phyloP scores from a whole-genome alignment of 768 basidiomycete species.

The Auriscalpium microsporum region DNA sequence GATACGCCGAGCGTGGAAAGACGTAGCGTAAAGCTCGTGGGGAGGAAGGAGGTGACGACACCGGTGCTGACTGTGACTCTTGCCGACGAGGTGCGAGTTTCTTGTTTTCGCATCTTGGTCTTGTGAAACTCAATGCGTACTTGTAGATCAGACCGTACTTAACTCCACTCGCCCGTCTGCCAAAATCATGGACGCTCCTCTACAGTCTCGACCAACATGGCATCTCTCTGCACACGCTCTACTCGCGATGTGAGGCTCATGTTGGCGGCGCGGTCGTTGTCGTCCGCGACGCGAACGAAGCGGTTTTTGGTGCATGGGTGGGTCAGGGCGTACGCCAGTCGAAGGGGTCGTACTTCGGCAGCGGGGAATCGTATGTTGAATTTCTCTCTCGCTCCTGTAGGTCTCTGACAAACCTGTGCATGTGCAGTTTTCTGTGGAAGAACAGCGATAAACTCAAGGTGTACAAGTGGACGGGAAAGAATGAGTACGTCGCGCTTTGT shows the following conservation, averaged over 20 bases:
- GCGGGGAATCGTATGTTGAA: constrained; percentile 68
- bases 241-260: constrained; percentile 47
- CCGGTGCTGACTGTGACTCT: constrained; percentile 43
- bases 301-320: constrained; percentile 76
- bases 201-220: constrained; percentile 95
- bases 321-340: constrained; percentile 60
- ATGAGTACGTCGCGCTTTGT: constrained; percentile 85
- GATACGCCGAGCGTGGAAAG: constrained; percentile 22
- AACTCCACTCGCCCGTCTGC: constrained; percentile 65
- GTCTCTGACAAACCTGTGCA: neutral
- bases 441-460: constrained; percentile 43
- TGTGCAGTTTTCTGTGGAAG: constrained; percentile 71
- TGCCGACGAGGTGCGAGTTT: constrained; percentile 50
- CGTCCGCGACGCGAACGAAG: constrained; percentile 53
- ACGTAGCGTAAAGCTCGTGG: constrained; percentile 42
- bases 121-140: neutral
- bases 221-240: constrained; percentile 84
- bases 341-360: constrained; percentile 68
- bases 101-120: neutral
- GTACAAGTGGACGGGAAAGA: constrained; percentile 80
- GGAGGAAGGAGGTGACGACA: constrained; percentile 46
- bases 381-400: neutral
- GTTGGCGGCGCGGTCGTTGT: constrained; percentile 50
- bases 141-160: constrained; percentile 62
- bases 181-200: constrained; percentile 64